Evolutionary conservation across 208 protist species (phyloP).

Genomic region (Borovskyia barvae): DNA sequence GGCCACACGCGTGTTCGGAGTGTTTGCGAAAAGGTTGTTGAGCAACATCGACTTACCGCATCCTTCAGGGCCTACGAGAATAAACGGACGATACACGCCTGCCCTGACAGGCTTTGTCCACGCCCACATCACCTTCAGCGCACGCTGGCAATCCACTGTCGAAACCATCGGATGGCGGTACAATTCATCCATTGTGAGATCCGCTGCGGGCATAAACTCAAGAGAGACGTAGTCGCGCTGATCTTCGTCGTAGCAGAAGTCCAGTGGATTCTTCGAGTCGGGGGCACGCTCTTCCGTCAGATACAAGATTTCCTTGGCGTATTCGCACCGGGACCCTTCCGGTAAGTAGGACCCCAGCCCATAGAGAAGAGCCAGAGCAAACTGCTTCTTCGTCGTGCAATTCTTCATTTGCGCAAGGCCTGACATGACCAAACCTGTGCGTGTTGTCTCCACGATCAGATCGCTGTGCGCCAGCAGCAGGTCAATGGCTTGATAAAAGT

Average conservation of each 20-base stretch:
- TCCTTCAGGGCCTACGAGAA: constrained; percentile 97
- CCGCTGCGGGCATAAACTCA: constrained; percentile 64
- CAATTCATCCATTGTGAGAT: constrained; percentile 86
- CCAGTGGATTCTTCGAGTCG: constrained; percentile 85
- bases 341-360: constrained; percentile 94
- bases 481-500: constrained; percentile 93
- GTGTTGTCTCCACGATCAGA: constrained; percentile 90
- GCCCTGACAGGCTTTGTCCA: constrained; percentile 83
- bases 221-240: constrained; percentile 64
- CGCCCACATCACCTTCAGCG: constrained; percentile 87
- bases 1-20: constrained; percentile 76
- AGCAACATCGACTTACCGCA: constrained; percentile 96
- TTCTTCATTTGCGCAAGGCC: constrained; percentile 91
- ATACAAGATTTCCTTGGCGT: constrained; percentile 90
- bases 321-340: constrained; percentile 74
- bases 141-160: constrained; percentile 94
- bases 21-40: constrained; percentile 78
- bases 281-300: constrained; percentile 80
- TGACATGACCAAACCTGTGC: constrained; percentile 91
- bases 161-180: constrained; percentile 85
- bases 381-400: constrained; percentile 87
- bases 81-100: constrained; percentile 91
- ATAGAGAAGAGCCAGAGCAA: constrained; percentile 90
- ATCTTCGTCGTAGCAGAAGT: constrained; percentile 82
- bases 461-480: constrained; percentile 66